Evolutionary conservation across 257 asterid species (phyloP).

Genomic region (Penstemon barbatus): DNA sequence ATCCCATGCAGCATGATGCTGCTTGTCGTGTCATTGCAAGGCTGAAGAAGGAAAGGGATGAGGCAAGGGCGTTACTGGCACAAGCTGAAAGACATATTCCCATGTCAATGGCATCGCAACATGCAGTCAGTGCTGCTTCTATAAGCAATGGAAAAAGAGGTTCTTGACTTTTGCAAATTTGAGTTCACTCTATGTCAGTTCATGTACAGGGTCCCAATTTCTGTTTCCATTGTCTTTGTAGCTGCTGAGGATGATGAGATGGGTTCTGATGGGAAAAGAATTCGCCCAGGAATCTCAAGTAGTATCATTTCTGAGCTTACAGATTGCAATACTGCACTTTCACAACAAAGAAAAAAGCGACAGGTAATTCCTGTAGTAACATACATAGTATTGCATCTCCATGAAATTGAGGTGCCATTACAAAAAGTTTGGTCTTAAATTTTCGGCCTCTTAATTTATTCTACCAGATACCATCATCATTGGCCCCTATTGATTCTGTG

Average conservation of each 20-base stretch:
- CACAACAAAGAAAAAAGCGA: conserved; percentile 88
- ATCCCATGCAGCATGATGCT: conserved; percentile 84
- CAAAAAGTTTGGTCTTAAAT: conserved; percentile 4
- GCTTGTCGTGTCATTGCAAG: conserved; percentile 99
- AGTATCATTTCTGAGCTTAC: conserved; percentile 79
- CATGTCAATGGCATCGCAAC: conserved; percentile 41
- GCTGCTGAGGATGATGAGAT: conserved; percentile 76
- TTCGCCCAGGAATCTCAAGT: conserved; percentile 77
- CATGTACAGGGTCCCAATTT: conserved; percentile 26
- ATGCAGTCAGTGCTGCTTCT: conserved; percentile 46
- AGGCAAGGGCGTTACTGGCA: conserved; percentile 76
- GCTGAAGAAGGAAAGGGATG: conserved; percentile 94
- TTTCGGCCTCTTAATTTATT: conserved; percentile 9
- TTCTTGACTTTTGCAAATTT: conserved; percentile 29
- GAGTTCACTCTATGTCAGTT: conserved; percentile 6
- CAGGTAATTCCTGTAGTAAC: conserved; percentile 53
- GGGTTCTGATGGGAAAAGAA: conserved; percentile 76
- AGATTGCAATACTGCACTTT: conserved; percentile 79
- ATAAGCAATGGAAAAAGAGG: conserved; percentile 97
- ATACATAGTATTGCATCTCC: conserved; percentile 11
- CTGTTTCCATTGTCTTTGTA: conserved; percentile 36
- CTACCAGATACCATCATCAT: conserved; percentile 64
- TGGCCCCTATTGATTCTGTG: conserved; percentile 75
- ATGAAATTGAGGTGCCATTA: conserved; percentile 7
- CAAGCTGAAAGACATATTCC: conserved; percentile 92